These are phyloP conservation scores for Paraphaeosphaeria minitans DNA, from an alignment of 2,329 filamentous ascomycete genomes.

Conservation along the genomic window DNA sequence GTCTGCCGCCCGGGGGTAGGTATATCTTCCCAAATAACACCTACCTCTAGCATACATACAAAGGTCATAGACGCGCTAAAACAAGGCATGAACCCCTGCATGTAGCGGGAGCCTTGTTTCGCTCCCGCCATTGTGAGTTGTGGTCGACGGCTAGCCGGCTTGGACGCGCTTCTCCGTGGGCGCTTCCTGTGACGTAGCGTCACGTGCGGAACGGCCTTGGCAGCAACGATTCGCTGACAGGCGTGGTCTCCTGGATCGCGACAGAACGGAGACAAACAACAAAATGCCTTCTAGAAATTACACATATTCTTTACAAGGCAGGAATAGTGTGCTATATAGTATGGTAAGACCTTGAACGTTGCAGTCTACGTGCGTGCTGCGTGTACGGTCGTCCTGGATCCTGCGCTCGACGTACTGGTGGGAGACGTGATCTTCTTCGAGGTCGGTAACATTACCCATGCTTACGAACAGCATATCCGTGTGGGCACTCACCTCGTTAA, in stretches of 20 bases:
- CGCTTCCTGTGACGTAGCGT: constrained; percentile 21
- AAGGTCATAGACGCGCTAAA: not conserved
- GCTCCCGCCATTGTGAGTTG: constrained; percentile 3
- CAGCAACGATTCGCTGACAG: constrained; percentile 8
- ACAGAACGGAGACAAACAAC: not conserved
- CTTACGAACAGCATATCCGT: no score
- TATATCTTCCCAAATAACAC: not conserved
- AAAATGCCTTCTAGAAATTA: no score
- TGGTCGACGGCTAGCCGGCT: not conserved
- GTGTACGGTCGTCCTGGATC: no score
- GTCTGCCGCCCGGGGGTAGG: not conserved
- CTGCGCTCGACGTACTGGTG: no score
- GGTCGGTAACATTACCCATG: no score
- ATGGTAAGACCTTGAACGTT: no score
- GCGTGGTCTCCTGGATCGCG: not conserved
- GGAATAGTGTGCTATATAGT: no score
- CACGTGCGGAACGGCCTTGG: constrained; percentile 12
- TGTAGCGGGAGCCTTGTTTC: constrained; percentile 9
- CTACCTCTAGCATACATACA: not conserved
- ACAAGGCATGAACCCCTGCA: constrained; percentile 4
- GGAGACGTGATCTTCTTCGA: no score
- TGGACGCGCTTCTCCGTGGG: constrained; percentile 9
- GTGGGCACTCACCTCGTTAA: no score
- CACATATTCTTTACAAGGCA: no score
- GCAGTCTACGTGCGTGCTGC: no score